Percentiles rank a stretch among this genome's conserved stretches.
Conservation (phyloP, 805 yeast species). For the Candida loeiensis region DNA sequence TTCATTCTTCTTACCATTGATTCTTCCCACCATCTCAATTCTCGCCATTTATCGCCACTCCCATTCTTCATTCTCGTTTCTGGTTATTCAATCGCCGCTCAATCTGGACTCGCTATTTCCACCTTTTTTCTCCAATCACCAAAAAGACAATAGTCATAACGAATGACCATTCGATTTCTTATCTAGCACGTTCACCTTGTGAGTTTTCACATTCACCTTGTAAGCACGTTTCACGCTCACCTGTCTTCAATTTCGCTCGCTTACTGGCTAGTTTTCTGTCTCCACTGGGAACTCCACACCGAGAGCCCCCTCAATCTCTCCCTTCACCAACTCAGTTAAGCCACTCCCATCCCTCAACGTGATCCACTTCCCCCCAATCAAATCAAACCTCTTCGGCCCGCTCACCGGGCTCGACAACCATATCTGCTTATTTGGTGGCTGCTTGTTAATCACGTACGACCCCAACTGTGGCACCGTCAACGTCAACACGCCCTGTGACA, state of each 20-base stretch:
- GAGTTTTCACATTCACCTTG: background rate
- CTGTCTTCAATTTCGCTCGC: background rate
- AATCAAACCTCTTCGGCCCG: constrained; percentile 81
- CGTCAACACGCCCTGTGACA: constrained; percentile 84
- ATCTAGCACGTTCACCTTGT: too few species aligned
- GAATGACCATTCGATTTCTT: too few species aligned
- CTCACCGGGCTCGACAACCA: constrained; percentile 94
- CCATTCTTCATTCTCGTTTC: too few species aligned
- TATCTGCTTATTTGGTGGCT: constrained; percentile 95
- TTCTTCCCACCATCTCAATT: too few species aligned
- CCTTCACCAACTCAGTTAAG: constrained; percentile 32
- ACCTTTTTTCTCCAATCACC: too few species aligned
- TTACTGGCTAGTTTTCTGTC: constrained; percentile 6
- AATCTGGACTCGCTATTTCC: too few species aligned
- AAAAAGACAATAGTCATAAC: too few species aligned
- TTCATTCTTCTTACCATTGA: too few species aligned
- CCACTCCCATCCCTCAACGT: constrained; percentile 60
- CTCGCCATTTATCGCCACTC: too few species aligned
- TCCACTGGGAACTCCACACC: constrained; percentile 16
- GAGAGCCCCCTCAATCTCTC: constrained; percentile 31
- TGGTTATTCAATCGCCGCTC: too few species aligned
- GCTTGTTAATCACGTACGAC: constrained; percentile 89
- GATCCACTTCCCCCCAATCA: constrained; percentile 70
- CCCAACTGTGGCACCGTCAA: constrained; percentile 69
- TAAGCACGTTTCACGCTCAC: too few species aligned